Evolutionary conservation across 257 asterid species (phyloP), one percentile per base, ranked within the genome.

Genomic region (Solanum chmielewskii): DNA sequence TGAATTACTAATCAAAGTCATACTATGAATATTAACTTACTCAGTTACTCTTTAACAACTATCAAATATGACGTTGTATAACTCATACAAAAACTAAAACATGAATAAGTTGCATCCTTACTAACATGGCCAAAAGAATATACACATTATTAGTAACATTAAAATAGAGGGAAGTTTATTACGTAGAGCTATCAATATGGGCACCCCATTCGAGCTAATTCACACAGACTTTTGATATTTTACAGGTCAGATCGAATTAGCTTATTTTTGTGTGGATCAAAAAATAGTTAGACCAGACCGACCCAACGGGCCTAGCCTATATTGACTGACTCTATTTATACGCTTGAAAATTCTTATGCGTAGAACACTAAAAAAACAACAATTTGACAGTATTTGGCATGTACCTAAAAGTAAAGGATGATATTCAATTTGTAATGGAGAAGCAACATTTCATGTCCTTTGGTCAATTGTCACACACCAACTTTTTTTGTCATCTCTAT

Each of bases 271-370:
- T 31, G 33, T 31, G 4, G 33, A 0, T 0, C 4, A 31, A 3
- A 31, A 31, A 31, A 31, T 31, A 3, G 4, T 31, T 31, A 31
- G 33, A 31, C 4, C 33, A 31, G 4, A 0, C 3, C 33, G 3
- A 0, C 4, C 33, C 3, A 31, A 31, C 0, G 4, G 0, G 33
- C 33, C 33, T 31, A 31, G 0, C 0, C 4, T 31, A 31, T 31
- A 31, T 31, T 31, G 4, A 31, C 33, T 31, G 33, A 31, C 33
- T 31, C 33, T 31, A 31, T 31, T 31, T 31, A n/a, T 76, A 74
- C 8, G 23, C 13, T 42, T n/a, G 83, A 76, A 41, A 76, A 13
- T 1, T n/a, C 33, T 42, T 76, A 41, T n/a, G 60, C 8, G 23
- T 42, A 42, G 33, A n/a, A 76, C 15, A 16, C 14, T 16, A 9